Evolutionary conservation across 257 asterid species (phyloP), one percentile per base, ranked within the genome.

Genomic region (Petunia axillaris): DNA sequence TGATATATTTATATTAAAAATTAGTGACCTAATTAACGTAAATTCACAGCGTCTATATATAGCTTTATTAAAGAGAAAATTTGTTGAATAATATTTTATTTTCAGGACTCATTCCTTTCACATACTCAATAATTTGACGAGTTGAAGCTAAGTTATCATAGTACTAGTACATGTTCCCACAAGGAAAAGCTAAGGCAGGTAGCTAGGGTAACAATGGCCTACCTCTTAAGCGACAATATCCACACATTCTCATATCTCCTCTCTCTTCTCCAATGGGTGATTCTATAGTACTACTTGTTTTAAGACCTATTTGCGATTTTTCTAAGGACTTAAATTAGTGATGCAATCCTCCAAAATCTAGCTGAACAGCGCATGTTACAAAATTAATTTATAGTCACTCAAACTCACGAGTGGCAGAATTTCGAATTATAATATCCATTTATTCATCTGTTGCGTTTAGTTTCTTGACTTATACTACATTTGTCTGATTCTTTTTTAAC

Each of bases 181-280:
- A 25, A 35, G 46, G 6, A 10, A 50, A 73, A 73, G 46, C 35
- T 35, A 73, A 1, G 13, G 25, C 25, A 25, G 25, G 25, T 25
- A 25, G 25, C 25, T 50, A 57, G 63, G 63, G 16, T 57, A 57
- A 5, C 36, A 14, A 52, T 50, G 78, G 46, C 78, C 62, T 73
- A 73, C 62, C 52, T 50, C 62, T 50, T 73, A 73, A 35, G 78
- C 36, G 59, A 73, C 78, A 73, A 73, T 73, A 73, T 73, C 78
- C 78, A 48, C 78, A 50, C 36, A 53, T 11, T 50, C 44, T 48
- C 57, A 3, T 52, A 4, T 52, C 57, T 15, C 9, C 15, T 1
- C 57, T 1, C 57, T 52, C 77, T 71, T 55, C 77, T 71, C 77
- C 62, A 50, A 71, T 71, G 62, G 35, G 35, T 35, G 78, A 50